Evolutionary conservation across 2,329 filamentous ascomycete species (phyloP).

Genomic region (Eurotiales sp.): DNA sequence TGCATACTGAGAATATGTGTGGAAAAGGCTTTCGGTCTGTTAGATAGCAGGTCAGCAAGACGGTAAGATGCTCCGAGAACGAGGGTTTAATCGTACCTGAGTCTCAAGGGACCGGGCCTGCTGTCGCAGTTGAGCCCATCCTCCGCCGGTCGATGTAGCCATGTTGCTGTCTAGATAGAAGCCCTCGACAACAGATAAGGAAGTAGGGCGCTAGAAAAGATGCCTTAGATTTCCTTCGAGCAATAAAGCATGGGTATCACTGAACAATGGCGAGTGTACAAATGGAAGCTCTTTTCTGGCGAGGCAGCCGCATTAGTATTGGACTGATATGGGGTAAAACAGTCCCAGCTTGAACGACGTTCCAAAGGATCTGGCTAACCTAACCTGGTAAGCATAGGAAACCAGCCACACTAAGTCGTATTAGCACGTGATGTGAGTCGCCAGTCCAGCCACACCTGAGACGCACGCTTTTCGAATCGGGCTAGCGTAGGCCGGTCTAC

Average conservation of each 20-base stretch:
- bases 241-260: background rate
- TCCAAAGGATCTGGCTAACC: no score
- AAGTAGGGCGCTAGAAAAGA: background rate
- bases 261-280: background rate
- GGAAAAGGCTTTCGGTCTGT: conserved; percentile 71
- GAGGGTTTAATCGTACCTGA: conserved; percentile 59
- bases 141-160: conserved; percentile 56
- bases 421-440: conserved; percentile 8
- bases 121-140: conserved; percentile 93
- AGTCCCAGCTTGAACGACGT: conserved; percentile 1
- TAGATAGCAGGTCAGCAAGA: conserved; percentile 14
- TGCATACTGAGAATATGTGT: conserved; percentile 84
- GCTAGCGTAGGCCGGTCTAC: conserved; percentile 12
- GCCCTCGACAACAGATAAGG: no score
- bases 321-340: background rate
- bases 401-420: conserved; percentile 6
- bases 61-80: background rate
- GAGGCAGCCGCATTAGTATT: conserved; percentile 5
- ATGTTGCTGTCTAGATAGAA: conserved; percentile 32
- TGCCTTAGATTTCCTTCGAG: background rate
- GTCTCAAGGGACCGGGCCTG: conserved; percentile 85
- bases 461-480: conserved; percentile 1
- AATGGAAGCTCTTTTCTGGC: background rate
- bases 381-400: no score
- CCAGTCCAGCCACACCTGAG: background rate